These are phyloP conservation scores for Ceratobasidium sp. DNA, from an alignment of 1,284 basidiomycete species.

Conservation along the genomic window DNA sequence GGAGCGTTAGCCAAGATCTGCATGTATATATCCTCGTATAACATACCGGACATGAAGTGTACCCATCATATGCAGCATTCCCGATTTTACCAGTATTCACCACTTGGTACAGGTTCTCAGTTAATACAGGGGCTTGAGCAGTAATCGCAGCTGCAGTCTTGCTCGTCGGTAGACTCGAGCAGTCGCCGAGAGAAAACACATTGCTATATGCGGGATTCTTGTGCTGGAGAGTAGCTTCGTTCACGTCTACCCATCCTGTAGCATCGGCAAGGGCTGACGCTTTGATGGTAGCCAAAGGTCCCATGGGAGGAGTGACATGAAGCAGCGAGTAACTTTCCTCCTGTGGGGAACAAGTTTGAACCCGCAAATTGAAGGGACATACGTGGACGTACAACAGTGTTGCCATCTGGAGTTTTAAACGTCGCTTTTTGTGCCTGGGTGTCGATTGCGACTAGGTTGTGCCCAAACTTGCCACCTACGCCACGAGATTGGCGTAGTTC, in stretches of 20 bases:
- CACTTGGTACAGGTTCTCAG: conserved; percentile 85
- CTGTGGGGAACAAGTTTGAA: background rate
- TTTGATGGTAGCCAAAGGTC: conserved; percentile 86
- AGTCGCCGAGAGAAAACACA: conserved; percentile 70
- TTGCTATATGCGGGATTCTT: conserved; percentile 71
- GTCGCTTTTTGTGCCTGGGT: conserved; percentile 76
- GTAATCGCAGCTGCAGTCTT: conserved; percentile 97
- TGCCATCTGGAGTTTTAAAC: conserved; percentile 80
- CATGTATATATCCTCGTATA: conserved; percentile 30
- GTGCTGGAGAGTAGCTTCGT: conserved; percentile 84
- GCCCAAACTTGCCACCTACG: conserved; percentile 81
- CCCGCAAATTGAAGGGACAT: background rate
- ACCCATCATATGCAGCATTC: conserved; percentile 79
- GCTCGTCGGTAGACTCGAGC: conserved; percentile 89
- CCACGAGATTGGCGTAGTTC: conserved; percentile 81
- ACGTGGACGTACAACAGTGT: conserved; percentile 58
- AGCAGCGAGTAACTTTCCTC: conserved; percentile 84
- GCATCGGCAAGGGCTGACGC: conserved; percentile 80
- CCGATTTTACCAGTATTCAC: conserved; percentile 77
- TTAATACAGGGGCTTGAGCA: conserved; percentile 90
- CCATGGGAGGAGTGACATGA: conserved; percentile 93
- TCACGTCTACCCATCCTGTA: conserved; percentile 89
- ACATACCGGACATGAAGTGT: conserved; percentile 83
- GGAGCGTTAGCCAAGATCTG: conserved; percentile 19
- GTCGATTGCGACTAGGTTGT: conserved; percentile 86